These are phyloP conservation scores for Phytophthora pluvialis DNA, from an alignment of 352 stramenopile species.

Conservation along the genomic window DNA sequence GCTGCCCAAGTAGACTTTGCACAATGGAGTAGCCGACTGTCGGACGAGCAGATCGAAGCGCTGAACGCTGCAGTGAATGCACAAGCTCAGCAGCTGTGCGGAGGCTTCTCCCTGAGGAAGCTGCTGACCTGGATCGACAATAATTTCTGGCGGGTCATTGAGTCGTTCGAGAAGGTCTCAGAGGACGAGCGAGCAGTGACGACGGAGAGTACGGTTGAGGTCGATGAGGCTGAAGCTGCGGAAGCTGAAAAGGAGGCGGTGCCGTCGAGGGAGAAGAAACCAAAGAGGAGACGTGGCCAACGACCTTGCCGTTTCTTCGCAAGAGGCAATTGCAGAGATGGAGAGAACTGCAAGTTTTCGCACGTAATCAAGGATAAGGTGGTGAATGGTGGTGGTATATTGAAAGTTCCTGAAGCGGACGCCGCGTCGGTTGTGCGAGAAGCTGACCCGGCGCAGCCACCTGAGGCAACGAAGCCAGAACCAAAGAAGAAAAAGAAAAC, in stretches of 20 bases:
- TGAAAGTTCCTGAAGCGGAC: conserved; percentile 3
- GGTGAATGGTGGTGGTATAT: conserved; percentile 8
- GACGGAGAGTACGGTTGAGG: neutral
- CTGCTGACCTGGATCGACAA: conserved; percentile 89
- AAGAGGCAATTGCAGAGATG: conserved; percentile 62
- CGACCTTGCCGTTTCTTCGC: conserved; percentile 58
- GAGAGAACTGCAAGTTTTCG: conserved; percentile 56
- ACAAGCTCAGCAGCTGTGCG: conserved; percentile 48
- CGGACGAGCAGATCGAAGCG: conserved; percentile 35
- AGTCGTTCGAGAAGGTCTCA: conserved; percentile 20
- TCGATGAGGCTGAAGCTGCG: conserved; percentile 1
- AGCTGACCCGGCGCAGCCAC: conserved; percentile 17
- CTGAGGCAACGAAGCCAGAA: conserved; percentile 8
- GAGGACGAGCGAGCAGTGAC: conserved; percentile 4
- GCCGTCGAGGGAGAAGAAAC: conserved; percentile 21
- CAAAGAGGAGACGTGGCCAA: conserved; percentile 27
- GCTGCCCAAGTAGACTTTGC: conserved; percentile 56
- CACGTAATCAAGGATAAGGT: conserved; percentile 39
- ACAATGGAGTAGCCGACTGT: conserved; percentile 59
- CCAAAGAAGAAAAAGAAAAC: conserved; percentile 37
- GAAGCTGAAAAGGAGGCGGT: too few species aligned
- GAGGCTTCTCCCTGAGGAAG: conserved; percentile 64
- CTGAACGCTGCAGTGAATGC: conserved; percentile 46
- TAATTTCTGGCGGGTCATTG: conserved; percentile 61
- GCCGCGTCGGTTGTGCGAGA: conserved; percentile 23